Base-by-base conservation (phyloP, 179 eudicot species). In the Nepenthes alata region DNA sequence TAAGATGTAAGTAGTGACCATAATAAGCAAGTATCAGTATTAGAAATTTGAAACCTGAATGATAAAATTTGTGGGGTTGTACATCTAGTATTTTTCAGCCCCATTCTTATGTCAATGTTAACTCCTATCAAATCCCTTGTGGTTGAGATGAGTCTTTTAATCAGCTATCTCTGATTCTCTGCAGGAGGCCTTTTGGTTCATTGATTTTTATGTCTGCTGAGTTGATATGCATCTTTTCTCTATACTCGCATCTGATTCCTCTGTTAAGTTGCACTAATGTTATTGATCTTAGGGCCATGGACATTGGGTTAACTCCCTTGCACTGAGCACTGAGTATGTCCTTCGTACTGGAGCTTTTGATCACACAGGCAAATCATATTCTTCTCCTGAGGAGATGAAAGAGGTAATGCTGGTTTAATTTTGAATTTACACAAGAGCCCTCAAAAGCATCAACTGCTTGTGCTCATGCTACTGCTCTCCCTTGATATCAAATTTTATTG, bases 261-360 rank as follows among this genome's bases (percentile, higher is more conserved):
- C 49, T 71, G 16, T 52, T 56, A 38, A 25, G 5, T 63, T 4
- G 63, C 35, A 8, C 7, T 60, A 49, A 63, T 12, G 25, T 34
- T 51, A 14, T 58, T 74, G 53, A 67, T 65, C 53, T 41, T 62
- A 91, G 98, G 98, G 98, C 38, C 98, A 91, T 67, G 96, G 95
- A 10, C 98, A 91, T 81, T 89, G 98, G 98, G 91, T 91, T 41
- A 91, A 91, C 77, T 82, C 96, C 45, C 76, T 91, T 70, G 98
- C 98, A 80, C 74, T 91, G 70, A 91, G 98, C 77, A 91, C 98
- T n/a, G 98, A 93, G 66, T 93, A 93, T 70, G 95, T 89, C 67
- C 93, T 93, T 60, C 82, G 98, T 38, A 86, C 93, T 47, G 98
- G 98, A 64, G 96, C 96, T 47, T 93, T 84, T 77, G 98, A 93